phyloP scores from a whole-genome alignment of 2,329 filamentous ascomycete species.

The Clarireedia sp. region DNA sequence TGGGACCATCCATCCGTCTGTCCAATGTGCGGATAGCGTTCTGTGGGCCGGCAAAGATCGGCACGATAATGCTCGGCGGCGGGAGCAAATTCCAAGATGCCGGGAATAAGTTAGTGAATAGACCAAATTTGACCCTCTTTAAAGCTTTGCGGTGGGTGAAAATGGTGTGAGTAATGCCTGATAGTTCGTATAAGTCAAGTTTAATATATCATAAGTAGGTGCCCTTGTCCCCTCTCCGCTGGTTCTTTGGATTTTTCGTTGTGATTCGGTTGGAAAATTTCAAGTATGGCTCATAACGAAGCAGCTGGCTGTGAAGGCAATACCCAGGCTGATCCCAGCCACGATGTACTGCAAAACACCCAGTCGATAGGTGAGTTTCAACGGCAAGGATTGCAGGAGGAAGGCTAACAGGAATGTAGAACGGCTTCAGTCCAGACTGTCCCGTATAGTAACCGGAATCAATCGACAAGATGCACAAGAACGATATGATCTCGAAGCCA shows the following conservation, averaged over 20 bases:
- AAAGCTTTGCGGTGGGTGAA: too few relatives aligned
- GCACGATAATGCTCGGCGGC: too few relatives aligned
- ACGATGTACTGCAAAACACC: neutral
- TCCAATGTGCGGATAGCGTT: too few relatives aligned
- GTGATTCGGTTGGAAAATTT: neutral
- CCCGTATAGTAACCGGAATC: conserved; percentile 22
- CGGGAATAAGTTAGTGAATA: too few relatives aligned
- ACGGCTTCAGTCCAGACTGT: conserved; percentile 12
- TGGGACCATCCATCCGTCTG: too few relatives aligned
- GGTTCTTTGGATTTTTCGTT: neutral
- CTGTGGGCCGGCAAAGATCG: too few relatives aligned
- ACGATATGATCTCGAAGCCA: conserved; percentile 36
- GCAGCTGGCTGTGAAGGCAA: neutral
- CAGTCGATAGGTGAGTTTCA: neutral
- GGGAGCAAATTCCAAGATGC: too few relatives aligned
- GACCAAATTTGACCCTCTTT: too few relatives aligned
- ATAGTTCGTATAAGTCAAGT: too few relatives aligned
- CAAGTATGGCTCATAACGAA: neutral
- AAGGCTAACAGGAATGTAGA: neutral
- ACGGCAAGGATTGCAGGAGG: neutral
- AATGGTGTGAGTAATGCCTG: too few relatives aligned
- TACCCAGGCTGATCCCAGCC: neutral
- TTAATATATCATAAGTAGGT: too few relatives aligned
- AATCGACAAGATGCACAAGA: conserved; percentile 36
- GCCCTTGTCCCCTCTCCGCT: neutral